A percentile compares a stretch with the other conserved stretches of the same genome.
Conservation (phyloP, 176 grass and related monocot species). For the Cenchrus fungigraminus region DNA sequence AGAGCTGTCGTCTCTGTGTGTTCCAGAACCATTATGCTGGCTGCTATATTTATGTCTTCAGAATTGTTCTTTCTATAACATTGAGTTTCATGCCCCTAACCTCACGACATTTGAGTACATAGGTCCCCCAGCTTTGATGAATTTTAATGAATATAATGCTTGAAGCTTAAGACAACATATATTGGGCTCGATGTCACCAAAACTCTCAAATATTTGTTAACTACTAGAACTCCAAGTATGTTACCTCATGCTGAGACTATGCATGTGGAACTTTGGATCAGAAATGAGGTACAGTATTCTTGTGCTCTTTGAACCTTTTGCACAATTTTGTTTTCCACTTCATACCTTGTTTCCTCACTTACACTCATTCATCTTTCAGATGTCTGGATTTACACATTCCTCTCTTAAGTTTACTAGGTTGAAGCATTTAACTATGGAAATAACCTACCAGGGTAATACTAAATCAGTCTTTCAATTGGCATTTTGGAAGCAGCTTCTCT, state of each 20-base stretch:
- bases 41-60: conserved; percentile 18
- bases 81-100: conserved; percentile 19
- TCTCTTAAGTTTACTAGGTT: not conserved
- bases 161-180: conserved; percentile 31
- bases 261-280: not conserved
- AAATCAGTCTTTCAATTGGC: conserved; percentile 21
- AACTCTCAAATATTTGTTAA: conserved; percentile 13
- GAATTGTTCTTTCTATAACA: not conserved
- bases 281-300: not conserved
- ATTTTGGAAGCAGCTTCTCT: conserved; percentile 16
- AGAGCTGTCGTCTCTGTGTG: not conserved
- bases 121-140: not conserved
- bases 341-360: not conserved
- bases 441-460: not conserved
- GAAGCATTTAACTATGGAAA: conserved; percentile 13
- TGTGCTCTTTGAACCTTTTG: not conserved
- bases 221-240: not conserved
- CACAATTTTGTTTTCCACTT: not conserved
- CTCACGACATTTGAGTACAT: conserved; percentile 23
- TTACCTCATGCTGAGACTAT: conserved; percentile 24
- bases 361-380: conserved; percentile 1
- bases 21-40: not conserved
- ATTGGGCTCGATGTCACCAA: not conserved
- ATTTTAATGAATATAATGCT: conserved; percentile 16
- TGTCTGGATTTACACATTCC: not conserved